phyloP scores from a whole-genome alignment of 768 basidiomycete genomes.

The Lentinula aciculospora region DNA sequence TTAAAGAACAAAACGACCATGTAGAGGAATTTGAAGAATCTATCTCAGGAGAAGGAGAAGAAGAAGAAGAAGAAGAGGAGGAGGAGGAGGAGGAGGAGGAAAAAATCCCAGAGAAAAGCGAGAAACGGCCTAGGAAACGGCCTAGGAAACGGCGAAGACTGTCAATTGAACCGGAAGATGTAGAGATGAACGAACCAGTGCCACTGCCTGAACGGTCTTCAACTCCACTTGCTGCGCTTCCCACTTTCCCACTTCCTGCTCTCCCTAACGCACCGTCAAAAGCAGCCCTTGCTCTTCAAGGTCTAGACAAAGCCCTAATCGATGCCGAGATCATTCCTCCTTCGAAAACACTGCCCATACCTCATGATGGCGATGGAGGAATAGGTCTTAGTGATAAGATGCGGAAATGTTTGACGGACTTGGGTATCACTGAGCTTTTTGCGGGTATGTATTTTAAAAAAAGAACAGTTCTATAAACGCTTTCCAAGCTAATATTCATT shows the following conservation, averaged over 20 bases:
- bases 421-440: conserved; percentile 84
- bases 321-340: conserved; percentile 69
- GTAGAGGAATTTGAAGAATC: conserved; percentile 18
- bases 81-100: conserved; percentile 19
- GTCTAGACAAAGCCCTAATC: conserved; percentile 68
- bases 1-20: conserved; percentile 14
- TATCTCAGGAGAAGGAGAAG: conserved; percentile 15
- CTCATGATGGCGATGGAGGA: conserved; percentile 28
- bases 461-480: neutral
- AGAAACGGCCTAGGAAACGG: conserved; percentile 28
- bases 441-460: conserved; percentile 52
- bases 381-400: conserved; percentile 56
- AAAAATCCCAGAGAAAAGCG: conserved; percentile 16
- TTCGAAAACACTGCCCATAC: conserved; percentile 36
- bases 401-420: conserved; percentile 56
- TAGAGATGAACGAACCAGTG: conserved; percentile 1
- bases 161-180: conserved; percentile 15
- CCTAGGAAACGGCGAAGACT: conserved; percentile 43
- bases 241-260: conserved; percentile 64
- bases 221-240: conserved; percentile 37
- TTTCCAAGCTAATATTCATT: conserved; percentile 4
- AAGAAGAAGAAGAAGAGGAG: conserved; percentile 18
- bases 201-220: conserved; percentile 10
- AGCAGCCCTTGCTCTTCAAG: conserved; percentile 67
- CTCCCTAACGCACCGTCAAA: conserved; percentile 67